phyloP scores from a whole-genome alignment of 345 rosid species.

The Ailanthus altissimus region DNA sequence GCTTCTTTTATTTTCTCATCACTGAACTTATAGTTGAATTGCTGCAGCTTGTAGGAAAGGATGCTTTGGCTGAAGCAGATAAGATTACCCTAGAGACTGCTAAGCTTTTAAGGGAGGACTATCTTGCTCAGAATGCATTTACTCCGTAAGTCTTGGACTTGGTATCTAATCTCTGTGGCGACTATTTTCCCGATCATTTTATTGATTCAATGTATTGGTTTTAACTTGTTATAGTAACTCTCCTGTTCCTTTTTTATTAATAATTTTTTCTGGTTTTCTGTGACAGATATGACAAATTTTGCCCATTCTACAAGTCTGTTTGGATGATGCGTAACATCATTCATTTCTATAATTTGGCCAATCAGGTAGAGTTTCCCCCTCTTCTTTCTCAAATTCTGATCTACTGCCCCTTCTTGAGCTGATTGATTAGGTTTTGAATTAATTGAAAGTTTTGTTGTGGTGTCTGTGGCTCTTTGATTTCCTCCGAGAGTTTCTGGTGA shows the following conservation, averaged over 20 bases:
- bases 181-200: neutral
- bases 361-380: slow-evolving; percentile 59
- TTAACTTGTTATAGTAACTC: neutral
- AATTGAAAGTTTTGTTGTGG: neutral
- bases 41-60: slow-evolving; percentile 97
- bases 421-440: neutral
- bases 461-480: neutral
- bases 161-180: neutral
- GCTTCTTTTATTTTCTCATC: slow-evolving; percentile 14
- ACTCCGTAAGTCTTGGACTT: slow-evolving; percentile 70
- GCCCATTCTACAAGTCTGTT: slow-evolving; percentile 99
- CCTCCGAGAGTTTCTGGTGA: neutral
- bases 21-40: slow-evolving; percentile 21
- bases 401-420: neutral
- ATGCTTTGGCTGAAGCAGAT: slow-evolving; percentile 95
- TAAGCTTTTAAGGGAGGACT: slow-evolving; percentile 97
- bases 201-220: neutral
- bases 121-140: slow-evolving; percentile 98
- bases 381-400: neutral
- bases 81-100: slow-evolving; percentile 98
- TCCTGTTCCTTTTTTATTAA: neutral
- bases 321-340: slow-evolving; percentile 99
- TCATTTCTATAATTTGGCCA: slow-evolving; percentile 92
- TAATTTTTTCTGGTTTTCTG: slow-evolving; percentile 19
- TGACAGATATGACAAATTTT: slow-evolving; percentile 88